Evolutionary conservation across 2,329 filamentous ascomycete genomes (phyloP).

Genomic region (Arthrobotrys sphaeroides): DNA sequence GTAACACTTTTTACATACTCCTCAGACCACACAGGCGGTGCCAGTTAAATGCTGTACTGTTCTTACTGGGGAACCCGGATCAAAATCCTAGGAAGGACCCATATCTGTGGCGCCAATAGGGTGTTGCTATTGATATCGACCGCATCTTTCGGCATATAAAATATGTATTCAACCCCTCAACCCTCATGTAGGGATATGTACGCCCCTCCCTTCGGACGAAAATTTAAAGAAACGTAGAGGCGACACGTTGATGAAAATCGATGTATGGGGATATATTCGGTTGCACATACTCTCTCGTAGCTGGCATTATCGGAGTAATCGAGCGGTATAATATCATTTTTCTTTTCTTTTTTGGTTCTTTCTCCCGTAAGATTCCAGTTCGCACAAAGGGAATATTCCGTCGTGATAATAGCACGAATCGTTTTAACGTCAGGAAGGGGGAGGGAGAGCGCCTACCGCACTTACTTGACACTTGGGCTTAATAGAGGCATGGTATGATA

Average conservation of each 20-base stretch:
- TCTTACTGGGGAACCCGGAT: constrained; percentile 9
- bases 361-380: background rate
- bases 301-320: constrained; percentile 4
- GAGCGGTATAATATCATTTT: background rate
- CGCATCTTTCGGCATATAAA: constrained; percentile 23
- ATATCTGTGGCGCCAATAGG: constrained; percentile 21
- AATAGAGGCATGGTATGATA: constrained; percentile 11
- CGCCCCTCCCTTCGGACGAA: constrained; percentile 19
- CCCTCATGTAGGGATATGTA: constrained; percentile 14
- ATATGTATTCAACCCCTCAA: constrained; percentile 20
- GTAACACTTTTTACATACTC: constrained; percentile 17
- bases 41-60: constrained; percentile 8
- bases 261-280: constrained; percentile 10
- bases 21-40: constrained; percentile 13
- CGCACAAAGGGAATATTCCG: constrained; percentile 17
- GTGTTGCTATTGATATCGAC: constrained; percentile 19
- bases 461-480: constrained; percentile 7
- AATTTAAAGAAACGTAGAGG: constrained; percentile 11
- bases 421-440: background rate
- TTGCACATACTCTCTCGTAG: constrained; percentile 10
- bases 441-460: constrained; percentile 16
- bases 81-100: constrained; percentile 7
- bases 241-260: constrained; percentile 12
- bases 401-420: background rate
- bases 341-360: background rate